Percentiles rank a stretch among this genome's conserved stretches.
Evolutionary conservation across 2,329 filamentous ascomycete genomes (phyloP).

Genomic region (Xylariales sp.): DNA sequence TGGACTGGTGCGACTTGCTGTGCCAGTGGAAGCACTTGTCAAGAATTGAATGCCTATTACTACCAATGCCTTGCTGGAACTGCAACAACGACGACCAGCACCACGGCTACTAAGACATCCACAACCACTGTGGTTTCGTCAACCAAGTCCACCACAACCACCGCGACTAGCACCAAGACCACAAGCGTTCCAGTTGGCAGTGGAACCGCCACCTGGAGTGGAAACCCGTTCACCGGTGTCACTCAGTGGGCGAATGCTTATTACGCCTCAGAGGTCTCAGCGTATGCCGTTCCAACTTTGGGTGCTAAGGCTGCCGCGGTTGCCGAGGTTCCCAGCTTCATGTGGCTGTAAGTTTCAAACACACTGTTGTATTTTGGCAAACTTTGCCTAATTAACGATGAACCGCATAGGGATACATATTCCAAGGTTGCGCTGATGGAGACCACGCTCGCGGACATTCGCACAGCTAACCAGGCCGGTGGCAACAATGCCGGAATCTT

Average conservation of each 20-base stretch:
- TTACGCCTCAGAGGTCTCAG: slow-evolving; percentile 23
- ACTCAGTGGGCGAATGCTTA: slow-evolving; percentile 27
- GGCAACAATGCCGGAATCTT: slow-evolving; percentile 37
- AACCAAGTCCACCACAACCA: slow-evolving; percentile 4
- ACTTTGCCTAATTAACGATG: slow-evolving; percentile 16
- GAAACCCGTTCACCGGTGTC: slow-evolving; percentile 30
- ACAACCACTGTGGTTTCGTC: not conserved
- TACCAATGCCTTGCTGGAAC: slow-evolving; percentile 30
- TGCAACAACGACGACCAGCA: slow-evolving; percentile 22
- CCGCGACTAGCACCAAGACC: slow-evolving; percentile 14
- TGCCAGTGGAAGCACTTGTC: slow-evolving; percentile 31
- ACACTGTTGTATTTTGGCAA: not conserved
- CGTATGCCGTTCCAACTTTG: slow-evolving; percentile 43
- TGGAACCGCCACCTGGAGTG: slow-evolving; percentile 38
- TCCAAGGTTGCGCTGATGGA: slow-evolving; percentile 46
- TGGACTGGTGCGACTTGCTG: slow-evolving; percentile 42
- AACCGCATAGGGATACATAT: slow-evolving; percentile 34
- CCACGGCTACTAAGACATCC: not conserved
- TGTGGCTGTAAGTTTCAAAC: slow-evolving; percentile 41
- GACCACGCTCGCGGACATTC: slow-evolving; percentile 42
- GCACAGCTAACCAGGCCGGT: too few relatives aligned
- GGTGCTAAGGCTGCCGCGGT: slow-evolving; percentile 48
- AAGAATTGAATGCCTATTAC: slow-evolving; percentile 29
- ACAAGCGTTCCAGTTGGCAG: slow-evolving; percentile 21
- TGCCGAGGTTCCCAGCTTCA: slow-evolving; percentile 50